Evolutionary conservation across 2,329 filamentous ascomycete species (phyloP), one percentile per base, ranked within the genome.

Genomic region (Colletotrichum neosansevieriae): DNA sequence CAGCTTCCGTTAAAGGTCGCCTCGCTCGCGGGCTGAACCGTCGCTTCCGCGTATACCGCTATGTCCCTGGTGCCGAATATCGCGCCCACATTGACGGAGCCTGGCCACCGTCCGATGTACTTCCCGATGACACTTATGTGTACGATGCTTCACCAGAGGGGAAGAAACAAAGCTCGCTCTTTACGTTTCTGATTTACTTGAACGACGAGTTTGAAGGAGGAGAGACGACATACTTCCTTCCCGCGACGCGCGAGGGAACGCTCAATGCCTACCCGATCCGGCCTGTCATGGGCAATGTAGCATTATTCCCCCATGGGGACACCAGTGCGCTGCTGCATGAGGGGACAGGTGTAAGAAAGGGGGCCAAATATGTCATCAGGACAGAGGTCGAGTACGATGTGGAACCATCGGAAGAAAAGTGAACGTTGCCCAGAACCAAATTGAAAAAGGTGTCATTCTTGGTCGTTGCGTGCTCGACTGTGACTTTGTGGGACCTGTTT

Each of bases 341-440:
- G 74, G 91, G 91, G 0, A 92, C 91, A 0, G 90, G 91, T 0
- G 91, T 93, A 0, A 82, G 84, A n/a, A 87, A 86, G 72, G 89
- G 88, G 0, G 87, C 88, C 0, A 87, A 87, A 76, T 93, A 92
- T 74, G 88, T 93, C 1, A 92, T 92, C 50, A 78, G 91, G 63
- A 92, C 90, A 0, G 91, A 93, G 75, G 87, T 93, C 4, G 86
- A 91, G 76, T 93, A 92, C 71, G 90, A 92, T 76, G 80, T 92
- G 83, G 79, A 83, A 44, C 73, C 76, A 7, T 64, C 50, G 15
- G 42, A 61, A 38, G 34, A 60, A 34, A 29, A 49, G 19, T 49
- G 13, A 49, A 29, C 11, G 19, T n/a, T 24, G 29, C 12, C 17
- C 12, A 13, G 10, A 21, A 2, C 24, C 12, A 50, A 21, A 12